Percentiles rank a stretch among this genome's conserved stretches.
phyloP scores from a whole-genome alignment of 345 rosid genomes.

The Populus simonii region DNA sequence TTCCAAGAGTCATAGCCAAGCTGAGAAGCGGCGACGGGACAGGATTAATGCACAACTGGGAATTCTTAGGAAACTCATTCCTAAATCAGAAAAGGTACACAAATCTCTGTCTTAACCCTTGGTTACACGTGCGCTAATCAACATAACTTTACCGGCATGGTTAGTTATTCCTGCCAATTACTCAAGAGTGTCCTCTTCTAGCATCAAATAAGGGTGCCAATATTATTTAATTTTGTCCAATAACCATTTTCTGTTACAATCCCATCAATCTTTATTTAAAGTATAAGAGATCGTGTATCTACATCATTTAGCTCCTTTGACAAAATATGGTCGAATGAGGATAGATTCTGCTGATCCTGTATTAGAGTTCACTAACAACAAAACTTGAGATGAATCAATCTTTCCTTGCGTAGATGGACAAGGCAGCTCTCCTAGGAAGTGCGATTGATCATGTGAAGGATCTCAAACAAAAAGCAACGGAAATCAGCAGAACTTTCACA shows the following conservation, averaged over 20 bases:
- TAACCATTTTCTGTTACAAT: neutral
- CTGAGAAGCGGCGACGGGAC: constrained; percentile 90
- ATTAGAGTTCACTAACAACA: neutral
- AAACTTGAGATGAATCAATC: neutral
- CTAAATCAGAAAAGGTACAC: constrained; percentile 79
- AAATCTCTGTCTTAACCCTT: neutral
- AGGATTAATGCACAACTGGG: constrained; percentile 81
- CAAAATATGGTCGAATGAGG: neutral
- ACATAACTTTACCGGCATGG: neutral
- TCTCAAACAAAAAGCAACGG: constrained; percentile 58
- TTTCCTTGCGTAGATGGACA: constrained; percentile 62
- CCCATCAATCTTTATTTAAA: neutral
- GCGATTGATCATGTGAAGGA: constrained; percentile 73
- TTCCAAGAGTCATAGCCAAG: constrained; percentile 73
- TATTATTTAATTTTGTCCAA: neutral
- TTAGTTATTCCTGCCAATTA: neutral
- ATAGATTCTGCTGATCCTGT: neutral
- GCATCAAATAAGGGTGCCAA: neutral
- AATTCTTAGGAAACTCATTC: constrained; percentile 75
- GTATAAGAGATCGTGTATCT: neutral
- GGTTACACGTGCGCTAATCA: neutral
- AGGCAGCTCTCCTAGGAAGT: constrained; percentile 76
- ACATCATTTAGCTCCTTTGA: neutral
- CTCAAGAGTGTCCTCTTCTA: neutral
- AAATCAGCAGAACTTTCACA: constrained; percentile 40